These are phyloP conservation scores for Talaromyces sp. DNA, from an alignment of 2,329 filamentous ascomycete genomes.

Conservation along the genomic window DNA sequence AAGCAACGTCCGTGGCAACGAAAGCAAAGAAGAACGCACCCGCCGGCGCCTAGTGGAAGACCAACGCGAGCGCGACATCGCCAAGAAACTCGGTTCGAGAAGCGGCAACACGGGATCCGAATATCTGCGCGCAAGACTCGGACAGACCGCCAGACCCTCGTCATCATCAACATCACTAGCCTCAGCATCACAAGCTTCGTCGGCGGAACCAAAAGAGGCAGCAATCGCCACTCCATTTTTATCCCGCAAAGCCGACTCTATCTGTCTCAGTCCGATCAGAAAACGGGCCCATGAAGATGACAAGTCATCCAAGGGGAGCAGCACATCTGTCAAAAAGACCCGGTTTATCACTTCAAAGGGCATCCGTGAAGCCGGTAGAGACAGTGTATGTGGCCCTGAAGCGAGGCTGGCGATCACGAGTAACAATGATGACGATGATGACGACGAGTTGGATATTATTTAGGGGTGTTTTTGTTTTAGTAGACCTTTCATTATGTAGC, in stretches of 20 bases:
- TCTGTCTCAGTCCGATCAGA: constrained; percentile 34
- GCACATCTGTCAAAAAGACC: constrained; percentile 57
- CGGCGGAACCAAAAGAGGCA: constrained; percentile 14
- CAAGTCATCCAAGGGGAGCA: constrained; percentile 20
- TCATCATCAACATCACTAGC: neutral
- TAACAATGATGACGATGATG: constrained; percentile 48
- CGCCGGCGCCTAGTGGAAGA: constrained; percentile 39
- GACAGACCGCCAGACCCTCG: constrained; percentile 15
- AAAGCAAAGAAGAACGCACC: constrained; percentile 38
- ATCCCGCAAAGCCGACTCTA: constrained; percentile 28
- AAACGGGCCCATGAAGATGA: constrained; percentile 34
- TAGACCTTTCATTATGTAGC: neutral
- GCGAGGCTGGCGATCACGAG: constrained; percentile 10
- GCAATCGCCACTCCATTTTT: neutral
- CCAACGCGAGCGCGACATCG: constrained; percentile 42
- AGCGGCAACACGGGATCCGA: constrained; percentile 35
- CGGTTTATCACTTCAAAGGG: constrained; percentile 74
- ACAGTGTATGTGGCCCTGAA: constrained; percentile 59
- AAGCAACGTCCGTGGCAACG: constrained; percentile 34
- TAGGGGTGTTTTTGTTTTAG: constrained; percentile 11
- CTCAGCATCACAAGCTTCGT: neutral
- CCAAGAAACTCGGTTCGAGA: constrained; percentile 33
- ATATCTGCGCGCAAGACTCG: constrained; percentile 37
- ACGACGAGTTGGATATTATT: constrained; percentile 47
- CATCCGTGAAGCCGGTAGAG: constrained; percentile 69